Percentiles rank a stretch among this genome's conserved stretches.
Conservation (phyloP, 75 land plant species). For the Pinus taeda region DNA sequence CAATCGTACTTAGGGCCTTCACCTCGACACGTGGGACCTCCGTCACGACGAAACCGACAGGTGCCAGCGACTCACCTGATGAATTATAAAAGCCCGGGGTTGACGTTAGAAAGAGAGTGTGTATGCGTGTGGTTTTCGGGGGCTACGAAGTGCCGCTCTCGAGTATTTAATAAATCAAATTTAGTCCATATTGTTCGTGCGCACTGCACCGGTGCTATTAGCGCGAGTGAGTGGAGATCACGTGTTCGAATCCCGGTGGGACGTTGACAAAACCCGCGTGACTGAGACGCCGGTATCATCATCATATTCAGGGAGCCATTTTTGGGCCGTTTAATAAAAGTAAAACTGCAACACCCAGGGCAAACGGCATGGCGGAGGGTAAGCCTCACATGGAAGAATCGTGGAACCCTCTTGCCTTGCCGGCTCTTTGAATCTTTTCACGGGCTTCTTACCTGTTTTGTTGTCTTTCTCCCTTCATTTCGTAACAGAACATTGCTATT, state of each 20-base stretch:
- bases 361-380: too few species aligned
- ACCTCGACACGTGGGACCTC: neutral
- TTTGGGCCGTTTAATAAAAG: too few species aligned
- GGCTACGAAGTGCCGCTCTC: neutral
- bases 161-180: neutral
- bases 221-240: constrained; percentile 8
- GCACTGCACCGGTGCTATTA: neutral
- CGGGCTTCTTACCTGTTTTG: too few species aligned
- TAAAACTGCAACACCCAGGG: too few species aligned
- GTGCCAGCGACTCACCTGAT: neutral
- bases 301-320: too few species aligned
- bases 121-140: neutral
- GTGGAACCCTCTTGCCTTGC: too few species aligned
- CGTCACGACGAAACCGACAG: constrained; percentile 3
- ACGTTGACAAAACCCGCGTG: constrained; percentile 8
- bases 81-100: neutral
- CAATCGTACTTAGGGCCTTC: neutral
- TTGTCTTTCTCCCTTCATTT: too few species aligned
- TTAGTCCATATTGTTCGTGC: neutral
- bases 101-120: constrained; percentile 9
- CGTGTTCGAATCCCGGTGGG: constrained; percentile 12
- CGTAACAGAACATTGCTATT: too few species aligned
- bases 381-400: too few species aligned
- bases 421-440: too few species aligned
- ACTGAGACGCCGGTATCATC: too few species aligned